Percentiles rank a stretch among this genome's conserved stretches.
Conservation (phyloP, 495 filamentous ascomycete genomes). For the Penicillium flavigenum region DNA sequence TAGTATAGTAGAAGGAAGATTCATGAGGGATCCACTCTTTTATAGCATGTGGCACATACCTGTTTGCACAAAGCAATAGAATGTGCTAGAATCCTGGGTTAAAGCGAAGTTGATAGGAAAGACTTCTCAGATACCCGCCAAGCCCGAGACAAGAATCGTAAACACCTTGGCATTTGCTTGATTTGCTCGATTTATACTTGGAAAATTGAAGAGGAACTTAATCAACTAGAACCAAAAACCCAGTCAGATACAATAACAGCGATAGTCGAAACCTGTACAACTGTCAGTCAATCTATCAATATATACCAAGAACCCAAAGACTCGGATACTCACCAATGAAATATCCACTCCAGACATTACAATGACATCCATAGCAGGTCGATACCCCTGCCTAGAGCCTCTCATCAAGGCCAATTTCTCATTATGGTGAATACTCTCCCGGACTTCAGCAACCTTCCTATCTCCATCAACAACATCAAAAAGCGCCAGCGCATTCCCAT, state of each 20-base stretch:
- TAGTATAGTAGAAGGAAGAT: neutral
- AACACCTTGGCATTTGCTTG: constrained; percentile 11
- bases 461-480: constrained; percentile 29
- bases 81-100: neutral
- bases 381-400: constrained; percentile 10
- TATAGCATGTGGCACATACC: neutral
- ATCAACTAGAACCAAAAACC: constrained; percentile 12
- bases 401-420: constrained; percentile 19
- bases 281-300: constrained; percentile 1
- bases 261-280: constrained; percentile 12
- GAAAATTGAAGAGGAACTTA: neutral
- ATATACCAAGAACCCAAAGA: no score
- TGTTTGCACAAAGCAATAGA: neutral
- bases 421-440: constrained; percentile 25
- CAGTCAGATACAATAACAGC: constrained; percentile 22
- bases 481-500: constrained; percentile 18
- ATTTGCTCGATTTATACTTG: neutral
- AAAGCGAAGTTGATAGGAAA: neutral
- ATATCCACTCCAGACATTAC: constrained; percentile 23
- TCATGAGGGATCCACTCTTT: neutral
- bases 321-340: constrained; percentile 17
- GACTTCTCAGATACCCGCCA: constrained; percentile 1
- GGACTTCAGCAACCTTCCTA: constrained; percentile 23
- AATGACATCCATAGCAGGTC: constrained; percentile 24
- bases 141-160: neutral